Conservation (phyloP, 2,329 filamentous ascomycete species). For the Botrytis tulipae region DNA sequence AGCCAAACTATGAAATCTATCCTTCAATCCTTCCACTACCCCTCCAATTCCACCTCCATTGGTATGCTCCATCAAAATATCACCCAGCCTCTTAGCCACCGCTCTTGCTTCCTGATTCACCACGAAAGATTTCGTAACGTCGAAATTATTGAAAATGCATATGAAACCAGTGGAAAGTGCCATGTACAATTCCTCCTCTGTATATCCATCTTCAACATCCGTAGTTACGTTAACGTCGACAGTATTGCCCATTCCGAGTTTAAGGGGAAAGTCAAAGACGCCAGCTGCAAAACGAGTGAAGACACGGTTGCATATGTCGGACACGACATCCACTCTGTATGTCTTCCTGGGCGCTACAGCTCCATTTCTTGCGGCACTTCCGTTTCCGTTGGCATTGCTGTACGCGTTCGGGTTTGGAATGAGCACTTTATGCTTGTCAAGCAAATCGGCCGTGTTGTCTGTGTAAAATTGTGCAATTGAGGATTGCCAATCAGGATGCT, state of each 20-base stretch:
- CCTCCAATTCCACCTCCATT: conserved; percentile 51
- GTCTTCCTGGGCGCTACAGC: background rate
- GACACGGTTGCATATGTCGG: conserved; percentile 54
- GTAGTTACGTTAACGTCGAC: conserved; percentile 30
- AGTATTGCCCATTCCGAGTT: conserved; percentile 8
- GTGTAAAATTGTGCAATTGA: conserved; percentile 4
- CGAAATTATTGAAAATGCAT: conserved; percentile 60
- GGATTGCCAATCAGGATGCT: background rate
- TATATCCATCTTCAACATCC: conserved; percentile 7
- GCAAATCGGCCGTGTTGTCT: conserved; percentile 43
- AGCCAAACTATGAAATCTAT: background rate
- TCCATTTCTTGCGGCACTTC: background rate
- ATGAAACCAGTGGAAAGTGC: conserved; percentile 61
- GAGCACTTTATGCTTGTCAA: conserved; percentile 62
- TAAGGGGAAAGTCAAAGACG: conserved; percentile 50
- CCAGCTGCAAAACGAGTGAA: conserved; percentile 53
- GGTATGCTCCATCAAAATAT: conserved; percentile 62
- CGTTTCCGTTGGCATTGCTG: background rate
- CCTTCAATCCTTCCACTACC: background rate
- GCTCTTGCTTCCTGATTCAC: conserved; percentile 57
- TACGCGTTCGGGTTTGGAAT: conserved; percentile 58
- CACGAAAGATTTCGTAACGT: conserved; percentile 58
- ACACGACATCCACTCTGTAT: conserved; percentile 61
- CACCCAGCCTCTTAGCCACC: conserved; percentile 57
- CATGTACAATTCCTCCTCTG: conserved; percentile 32